Percentiles rank a stretch among this genome's conserved stretches.
Conservation (phyloP, 176 grass and related monocot genomes). For the Oryza brachyantha region DNA sequence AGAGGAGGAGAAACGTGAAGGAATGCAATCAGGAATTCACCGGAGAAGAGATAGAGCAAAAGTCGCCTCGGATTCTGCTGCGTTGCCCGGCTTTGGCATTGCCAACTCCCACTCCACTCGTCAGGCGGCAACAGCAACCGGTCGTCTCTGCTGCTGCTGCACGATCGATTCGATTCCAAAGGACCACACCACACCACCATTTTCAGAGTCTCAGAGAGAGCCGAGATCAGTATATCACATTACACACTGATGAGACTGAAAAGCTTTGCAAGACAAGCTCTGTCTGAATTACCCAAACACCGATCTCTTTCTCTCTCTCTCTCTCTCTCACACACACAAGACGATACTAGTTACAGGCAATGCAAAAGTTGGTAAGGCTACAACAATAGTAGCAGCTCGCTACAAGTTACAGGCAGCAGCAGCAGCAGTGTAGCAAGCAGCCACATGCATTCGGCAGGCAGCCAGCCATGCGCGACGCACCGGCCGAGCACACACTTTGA, state of each 20-base stretch:
- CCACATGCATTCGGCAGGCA: neutral
- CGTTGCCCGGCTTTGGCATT: neutral
- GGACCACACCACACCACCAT: neutral
- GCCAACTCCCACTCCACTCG: too few species aligned
- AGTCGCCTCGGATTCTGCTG: slow-evolving; percentile 25
- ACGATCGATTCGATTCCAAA: slow-evolving; percentile 9
- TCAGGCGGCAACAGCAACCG: neutral
- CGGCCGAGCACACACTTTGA: neutral
- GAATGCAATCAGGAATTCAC: neutral
- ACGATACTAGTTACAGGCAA: neutral
- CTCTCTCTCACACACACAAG: neutral
- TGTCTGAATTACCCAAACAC: too few species aligned
- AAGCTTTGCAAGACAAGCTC: neutral
- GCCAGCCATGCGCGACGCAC: too few species aligned
- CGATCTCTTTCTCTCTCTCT: too few species aligned
- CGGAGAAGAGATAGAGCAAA: neutral
- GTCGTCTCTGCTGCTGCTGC: neutral
- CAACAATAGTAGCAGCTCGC: neutral
- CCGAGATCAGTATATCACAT: neutral
- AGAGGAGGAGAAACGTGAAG: neutral
- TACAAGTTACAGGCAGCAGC: neutral
- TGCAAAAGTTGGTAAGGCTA: neutral
- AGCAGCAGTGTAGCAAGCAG: neutral
- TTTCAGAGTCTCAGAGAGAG: neutral
- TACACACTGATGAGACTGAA: neutral